phyloP scores from a whole-genome alignment of 441 rosid genomes.

The Populus hybrid region DNA sequence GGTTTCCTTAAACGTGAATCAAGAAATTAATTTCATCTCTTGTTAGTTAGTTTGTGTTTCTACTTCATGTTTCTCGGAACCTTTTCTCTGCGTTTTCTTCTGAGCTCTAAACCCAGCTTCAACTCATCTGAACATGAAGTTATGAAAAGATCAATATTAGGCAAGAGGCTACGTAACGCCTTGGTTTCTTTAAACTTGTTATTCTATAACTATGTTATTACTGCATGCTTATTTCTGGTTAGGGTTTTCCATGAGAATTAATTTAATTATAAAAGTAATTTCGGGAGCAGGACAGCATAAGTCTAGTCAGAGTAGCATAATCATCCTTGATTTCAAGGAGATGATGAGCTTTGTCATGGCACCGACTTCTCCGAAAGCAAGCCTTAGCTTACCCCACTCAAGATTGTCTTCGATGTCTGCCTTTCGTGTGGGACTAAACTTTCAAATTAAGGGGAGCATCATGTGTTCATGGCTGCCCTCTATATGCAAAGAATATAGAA shows the following conservation, averaged over 20 bases:
- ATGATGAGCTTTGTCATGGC: not conserved
- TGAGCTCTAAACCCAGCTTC: too few species aligned
- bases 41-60: too few species aligned
- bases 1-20: too few species aligned
- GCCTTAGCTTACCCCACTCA: constrained; percentile 16
- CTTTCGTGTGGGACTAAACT: not conserved
- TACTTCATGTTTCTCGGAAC: not conserved
- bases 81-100: not conserved
- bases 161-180: not conserved
- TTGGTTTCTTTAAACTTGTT: not conserved
- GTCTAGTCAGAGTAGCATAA: not conserved
- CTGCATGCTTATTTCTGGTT: not conserved
- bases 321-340: not conserved
- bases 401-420: constrained; percentile 19
- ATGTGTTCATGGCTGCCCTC: not conserved
- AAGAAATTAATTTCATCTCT: too few species aligned
- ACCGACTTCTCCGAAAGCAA: constrained; percentile 25
- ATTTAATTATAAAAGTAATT: not conserved
- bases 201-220: too few species aligned
- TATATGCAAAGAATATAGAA: not conserved
- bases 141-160: not conserved
- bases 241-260: not conserved
- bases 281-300: not conserved
- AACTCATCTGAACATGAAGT: too few species aligned
- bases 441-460: not conserved